Evolutionary conservation across 441 rosid species (phyloP).

Genomic region (Cnidoscolus chayamansa): DNA sequence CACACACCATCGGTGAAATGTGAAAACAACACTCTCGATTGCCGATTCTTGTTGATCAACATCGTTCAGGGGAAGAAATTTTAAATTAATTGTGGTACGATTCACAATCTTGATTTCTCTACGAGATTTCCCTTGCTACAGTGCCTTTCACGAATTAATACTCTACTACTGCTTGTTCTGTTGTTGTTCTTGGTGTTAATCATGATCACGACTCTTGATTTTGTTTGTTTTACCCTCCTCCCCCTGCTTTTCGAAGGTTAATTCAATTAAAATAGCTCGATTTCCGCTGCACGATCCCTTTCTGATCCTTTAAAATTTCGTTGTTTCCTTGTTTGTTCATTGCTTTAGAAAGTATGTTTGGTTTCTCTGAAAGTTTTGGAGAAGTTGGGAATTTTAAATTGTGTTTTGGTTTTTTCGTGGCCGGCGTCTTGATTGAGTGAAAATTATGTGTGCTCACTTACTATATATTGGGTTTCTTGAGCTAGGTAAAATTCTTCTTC

Average conservation of each 20-base stretch:
- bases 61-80: background rate
- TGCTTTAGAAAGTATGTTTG: background rate
- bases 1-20: too few relatives aligned
- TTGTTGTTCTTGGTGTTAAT: background rate
- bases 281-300: background rate
- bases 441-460: too few relatives aligned
- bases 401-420: background rate
- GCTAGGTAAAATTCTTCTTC: too few relatives aligned
- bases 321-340: too few relatives aligned
- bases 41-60: background rate
- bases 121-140: background rate
- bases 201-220: background rate
- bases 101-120: background rate
- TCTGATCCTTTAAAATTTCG: too few relatives aligned
- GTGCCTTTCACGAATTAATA: background rate
- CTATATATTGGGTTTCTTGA: too few relatives aligned
- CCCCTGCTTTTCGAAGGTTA: too few relatives aligned
- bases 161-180: background rate
- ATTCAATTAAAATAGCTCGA: background rate
- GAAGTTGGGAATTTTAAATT: background rate
- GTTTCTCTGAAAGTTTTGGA: background rate
- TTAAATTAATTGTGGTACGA: background rate
- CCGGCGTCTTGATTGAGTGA: background rate
- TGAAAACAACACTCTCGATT: background rate
- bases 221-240: background rate